Base-by-base conservation (phyloP, 2,329 filamentous ascomycete genomes). In the Aspergillus transmontanensis region DNA sequence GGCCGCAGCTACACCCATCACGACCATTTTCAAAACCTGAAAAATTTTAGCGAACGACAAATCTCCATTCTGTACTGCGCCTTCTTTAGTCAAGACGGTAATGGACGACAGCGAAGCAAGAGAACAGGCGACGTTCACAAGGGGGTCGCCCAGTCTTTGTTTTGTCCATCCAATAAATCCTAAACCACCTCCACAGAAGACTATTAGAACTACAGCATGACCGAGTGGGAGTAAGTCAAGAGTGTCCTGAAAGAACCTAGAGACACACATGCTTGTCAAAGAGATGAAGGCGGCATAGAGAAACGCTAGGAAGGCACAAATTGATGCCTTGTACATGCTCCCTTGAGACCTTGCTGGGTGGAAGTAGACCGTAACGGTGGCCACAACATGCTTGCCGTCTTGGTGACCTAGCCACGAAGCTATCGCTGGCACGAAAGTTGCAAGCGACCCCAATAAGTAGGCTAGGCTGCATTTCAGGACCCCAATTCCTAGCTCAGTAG, bases 351-450 rank as follows among this genome's bases (percentile, higher is more conserved):
- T 85, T 6, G 93, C 92, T 5, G 94, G 93, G 76, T 97, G 93
- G 72, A 97, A 98, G 74, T 97, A 98, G 12, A 97, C 94, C 0
- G 93, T 96, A 62, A 97, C 88, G 2, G 94, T 97, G 36, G 93
- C 93, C 58, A 97, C 93, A 73, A 97, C 89, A 78, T 97, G 94
- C 75, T 97, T 97, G 57, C 93, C 93, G 78, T 97, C 94, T 73
- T 93, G 90, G 66, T 89, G 85, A 12, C 94, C 94, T 19, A 97
- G 82, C 61, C 93, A 86, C 9, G 84, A 81, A 19, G 93, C 89
- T 61, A 97, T 83, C 3, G 86, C 85, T 2, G 89, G 86, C 66
- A 92, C 89, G 71, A 97, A 95, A 0, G 94, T 97, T 41, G 90
- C 93, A 77, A 96, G 82, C 69, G 92, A 96, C 21, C 92, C 94